Base-by-base conservation (phyloP, 176 grass and related monocot genomes). In the Musa beccarii region DNA sequence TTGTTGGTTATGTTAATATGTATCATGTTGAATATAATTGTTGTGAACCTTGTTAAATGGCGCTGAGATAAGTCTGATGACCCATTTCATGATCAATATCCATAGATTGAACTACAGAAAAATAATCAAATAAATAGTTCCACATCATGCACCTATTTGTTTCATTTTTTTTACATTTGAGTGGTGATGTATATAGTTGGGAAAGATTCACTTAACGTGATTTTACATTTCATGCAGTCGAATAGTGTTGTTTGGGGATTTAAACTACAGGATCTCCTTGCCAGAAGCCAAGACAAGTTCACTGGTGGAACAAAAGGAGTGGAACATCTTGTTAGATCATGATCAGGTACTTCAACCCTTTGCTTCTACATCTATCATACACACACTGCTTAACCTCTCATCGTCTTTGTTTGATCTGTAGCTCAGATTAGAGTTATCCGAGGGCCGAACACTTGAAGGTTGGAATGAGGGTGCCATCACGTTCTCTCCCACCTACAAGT, bases 401-500 rank as follows among this genome's bases (percentile, higher is more conserved):
- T 23, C 21, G 69, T 11, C 26, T 74, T 52, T 69, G 68, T 19
- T 77, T 11, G 19, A 16, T 86, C 49, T 75, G 26, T 52, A 96
- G 95, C 79, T 98, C 14, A 57, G 84, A 67, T 73, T 81, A 2
- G 95, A 98, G 71, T 80, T 94, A 80, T 80, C 75, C 0, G 78
- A 69, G 11, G 88, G 88, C 0, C 17, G 69, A 29, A 77, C 78
- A 71, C 93, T 93, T 0, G 80, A 91, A 63, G 95, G 88, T 34
- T 98, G 91, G 86, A 80, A 91, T 57, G 95, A 98, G 87, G 95
- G 90, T 49, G 12, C 75, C 73, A 90, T 98, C 83, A 81, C 84
- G 10, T 98, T 98, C 75, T 87, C 95, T 2, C 95, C 95, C 28
- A 98, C 95, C 16, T 98, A 98, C 75, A 98, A 98, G 73, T 98